These are phyloP conservation scores for Plasmodium malariae DNA, from an alignment of 169 alveolate genomes.

Conservation along the genomic window DNA sequence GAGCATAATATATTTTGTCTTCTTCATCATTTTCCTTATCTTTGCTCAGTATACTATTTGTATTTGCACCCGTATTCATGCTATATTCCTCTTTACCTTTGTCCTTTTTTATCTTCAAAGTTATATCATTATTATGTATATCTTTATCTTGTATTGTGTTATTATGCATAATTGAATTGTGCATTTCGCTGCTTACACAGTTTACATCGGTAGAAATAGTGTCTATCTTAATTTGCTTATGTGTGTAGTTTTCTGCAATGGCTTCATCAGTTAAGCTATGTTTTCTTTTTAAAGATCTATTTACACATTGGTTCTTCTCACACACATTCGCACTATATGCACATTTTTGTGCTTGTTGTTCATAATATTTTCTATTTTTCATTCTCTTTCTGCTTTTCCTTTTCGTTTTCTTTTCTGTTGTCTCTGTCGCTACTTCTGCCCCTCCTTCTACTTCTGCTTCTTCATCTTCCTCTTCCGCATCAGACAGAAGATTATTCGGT, in stretches of 20 bases:
- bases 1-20: constrained; percentile 46
- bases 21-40: constrained; percentile 9
- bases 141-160: not conserved
- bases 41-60: not conserved
- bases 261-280: constrained; percentile 1
- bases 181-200: not conserved
- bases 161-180: not conserved
- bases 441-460: not conserved
- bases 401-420: not conserved
- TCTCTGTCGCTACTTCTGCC: not conserved
- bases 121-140: not conserved
- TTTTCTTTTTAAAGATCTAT: constrained; percentile 37
- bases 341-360: not conserved
- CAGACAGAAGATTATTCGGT: too few relatives aligned
- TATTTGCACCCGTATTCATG: not conserved
- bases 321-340: not conserved
- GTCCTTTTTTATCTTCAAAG: too few relatives aligned
- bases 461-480: too few relatives aligned
- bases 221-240: constrained; percentile 41
- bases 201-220: not conserved
- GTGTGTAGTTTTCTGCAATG: not conserved
- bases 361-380: too few relatives aligned
- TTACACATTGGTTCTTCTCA: not conserved
- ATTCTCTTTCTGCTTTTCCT: too few relatives aligned
- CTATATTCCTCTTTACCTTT: not conserved